Evolutionary conservation across 495 filamentous ascomycete genomes (phyloP).

Genomic region (Penicillium atrosanguineum): DNA sequence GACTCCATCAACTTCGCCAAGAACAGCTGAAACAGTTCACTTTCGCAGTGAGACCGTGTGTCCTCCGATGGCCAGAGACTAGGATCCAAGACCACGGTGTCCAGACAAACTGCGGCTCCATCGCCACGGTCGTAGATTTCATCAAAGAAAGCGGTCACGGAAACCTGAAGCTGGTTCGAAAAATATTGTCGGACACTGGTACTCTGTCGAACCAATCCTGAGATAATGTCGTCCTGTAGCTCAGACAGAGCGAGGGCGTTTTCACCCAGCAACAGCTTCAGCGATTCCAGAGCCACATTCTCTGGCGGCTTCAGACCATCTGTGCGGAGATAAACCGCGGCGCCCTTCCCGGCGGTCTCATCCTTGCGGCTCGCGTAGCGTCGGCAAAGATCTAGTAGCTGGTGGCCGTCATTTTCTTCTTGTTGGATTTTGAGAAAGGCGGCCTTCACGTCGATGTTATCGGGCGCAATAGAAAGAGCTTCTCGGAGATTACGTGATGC

Average conservation of each 20-base stretch:
- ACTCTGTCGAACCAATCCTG: conserved; percentile 56
- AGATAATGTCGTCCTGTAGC: conserved; percentile 57
- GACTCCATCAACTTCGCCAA: conserved; percentile 63
- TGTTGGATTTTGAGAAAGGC: conserved; percentile 51
- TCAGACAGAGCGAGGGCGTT: conserved; percentile 36
- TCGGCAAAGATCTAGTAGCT: conserved; percentile 51
- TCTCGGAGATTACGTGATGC: conserved; percentile 59
- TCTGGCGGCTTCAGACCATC: conserved; percentile 51
- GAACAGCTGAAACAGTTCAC: conserved; percentile 65
- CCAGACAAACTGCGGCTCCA: conserved; percentile 55
- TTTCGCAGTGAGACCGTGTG: conserved; percentile 46
- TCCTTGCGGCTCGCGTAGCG: conserved; percentile 51
- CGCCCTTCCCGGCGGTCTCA: conserved; percentile 57
- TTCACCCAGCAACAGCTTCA: conserved; percentile 52
- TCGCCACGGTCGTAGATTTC: conserved; percentile 60
- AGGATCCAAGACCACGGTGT: conserved; percentile 55
- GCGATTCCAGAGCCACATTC: conserved; percentile 51
- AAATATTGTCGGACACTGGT: conserved; percentile 55
- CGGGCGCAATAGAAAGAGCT: conserved; percentile 59
- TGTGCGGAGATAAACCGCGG: conserved; percentile 50
- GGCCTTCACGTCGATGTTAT: conserved; percentile 51
- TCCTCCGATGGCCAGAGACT: conserved; percentile 56
- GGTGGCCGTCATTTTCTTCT: conserved; percentile 49
- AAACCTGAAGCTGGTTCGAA: conserved; percentile 45
- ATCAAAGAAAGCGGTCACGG: conserved; percentile 54